Evolutionary conservation across 139 green algal genomes (phyloP).

Genomic region (Chlorella sp.): DNA sequence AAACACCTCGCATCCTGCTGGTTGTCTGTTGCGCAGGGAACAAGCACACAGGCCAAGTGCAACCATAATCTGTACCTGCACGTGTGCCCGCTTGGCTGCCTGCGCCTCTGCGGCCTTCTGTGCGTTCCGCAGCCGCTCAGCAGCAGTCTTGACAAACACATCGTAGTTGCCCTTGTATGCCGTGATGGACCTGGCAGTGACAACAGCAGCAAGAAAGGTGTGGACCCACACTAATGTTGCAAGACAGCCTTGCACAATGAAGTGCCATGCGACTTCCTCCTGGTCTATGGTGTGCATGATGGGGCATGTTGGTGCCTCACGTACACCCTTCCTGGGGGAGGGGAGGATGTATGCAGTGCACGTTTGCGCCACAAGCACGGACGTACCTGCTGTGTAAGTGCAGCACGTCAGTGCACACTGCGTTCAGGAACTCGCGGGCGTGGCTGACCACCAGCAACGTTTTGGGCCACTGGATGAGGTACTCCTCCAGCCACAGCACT

Average conservation of each 20-base stretch:
- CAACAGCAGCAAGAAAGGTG: too few species aligned
- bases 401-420: conserved; percentile 82
- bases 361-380: conserved; percentile 18
- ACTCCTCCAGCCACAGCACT: conserved; percentile 86
- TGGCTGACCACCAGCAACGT: conserved; percentile 84
- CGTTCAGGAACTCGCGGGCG: conserved; percentile 83
- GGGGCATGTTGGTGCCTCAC: too few species aligned
- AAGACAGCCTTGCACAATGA: too few species aligned
- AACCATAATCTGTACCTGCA: conserved; percentile 88
- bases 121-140: conserved; percentile 53
- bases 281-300: too few species aligned
- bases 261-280: too few species aligned
- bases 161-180: conserved; percentile 81
- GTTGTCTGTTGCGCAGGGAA: too few species aligned
- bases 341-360: too few species aligned
- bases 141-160: conserved; percentile 69
- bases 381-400: conserved; percentile 72
- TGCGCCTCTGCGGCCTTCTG: conserved; percentile 62
- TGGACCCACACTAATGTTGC: too few species aligned
- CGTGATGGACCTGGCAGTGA: too few species aligned
- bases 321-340: too few species aligned
- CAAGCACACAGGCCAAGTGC: too few species aligned
- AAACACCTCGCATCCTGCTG: too few species aligned
- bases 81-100: conserved; percentile 60
- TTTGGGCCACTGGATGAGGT: conserved; percentile 69